Conservation (phyloP, 768 basidiomycete species). For the Rhizopogon vinicolor region DNA sequence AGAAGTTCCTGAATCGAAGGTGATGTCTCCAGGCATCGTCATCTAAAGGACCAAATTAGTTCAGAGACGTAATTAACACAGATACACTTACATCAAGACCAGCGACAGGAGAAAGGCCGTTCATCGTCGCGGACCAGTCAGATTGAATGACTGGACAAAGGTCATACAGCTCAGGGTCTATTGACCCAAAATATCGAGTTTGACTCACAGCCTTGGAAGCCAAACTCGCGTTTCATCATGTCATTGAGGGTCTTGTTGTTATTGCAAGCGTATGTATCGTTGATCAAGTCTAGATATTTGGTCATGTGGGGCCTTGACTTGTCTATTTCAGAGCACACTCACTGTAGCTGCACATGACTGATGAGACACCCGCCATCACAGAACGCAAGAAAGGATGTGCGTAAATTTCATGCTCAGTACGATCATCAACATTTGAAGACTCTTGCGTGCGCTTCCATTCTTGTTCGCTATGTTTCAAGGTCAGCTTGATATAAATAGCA, state of each 20-base stretch:
- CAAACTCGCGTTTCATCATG: constrained; percentile 61
- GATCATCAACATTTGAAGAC: constrained; percentile 36
- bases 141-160: constrained; percentile 39
- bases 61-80: no score
- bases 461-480: constrained; percentile 26
- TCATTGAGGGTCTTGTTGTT: constrained; percentile 55
- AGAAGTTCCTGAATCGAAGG: constrained; percentile 27
- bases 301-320: constrained; percentile 3
- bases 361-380: constrained; percentile 60
- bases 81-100: constrained; percentile 53
- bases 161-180: background rate
- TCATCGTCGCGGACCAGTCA: constrained; percentile 62
- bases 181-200: background rate
- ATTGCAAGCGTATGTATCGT: constrained; percentile 60
- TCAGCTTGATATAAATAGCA: background rate
- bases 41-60: constrained; percentile 36
- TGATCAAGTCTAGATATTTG: constrained; percentile 43
- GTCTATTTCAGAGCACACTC: constrained; percentile 9
- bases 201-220: constrained; percentile 56
- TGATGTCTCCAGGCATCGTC: constrained; percentile 69
- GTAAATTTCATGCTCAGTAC: constrained; percentile 53
- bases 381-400: constrained; percentile 52
- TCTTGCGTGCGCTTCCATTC: constrained; percentile 28
- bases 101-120: constrained; percentile 44
- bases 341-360: constrained; percentile 68